Evolutionary conservation across 2,329 filamentous ascomycete genomes (phyloP).

Genomic region (Alternaria brassicicola): DNA sequence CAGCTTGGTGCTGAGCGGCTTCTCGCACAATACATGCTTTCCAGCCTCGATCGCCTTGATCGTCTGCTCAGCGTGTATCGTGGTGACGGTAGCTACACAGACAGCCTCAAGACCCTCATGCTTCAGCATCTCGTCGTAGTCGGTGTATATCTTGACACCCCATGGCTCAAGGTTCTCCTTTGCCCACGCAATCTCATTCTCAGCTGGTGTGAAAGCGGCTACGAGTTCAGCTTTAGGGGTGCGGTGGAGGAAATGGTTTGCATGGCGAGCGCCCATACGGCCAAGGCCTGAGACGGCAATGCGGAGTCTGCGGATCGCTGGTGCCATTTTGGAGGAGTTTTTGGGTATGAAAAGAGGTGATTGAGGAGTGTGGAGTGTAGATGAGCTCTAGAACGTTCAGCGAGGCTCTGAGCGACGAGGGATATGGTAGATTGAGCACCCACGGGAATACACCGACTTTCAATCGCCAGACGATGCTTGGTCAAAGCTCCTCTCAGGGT

Average conservation of each 20-base stretch:
- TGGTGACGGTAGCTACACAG: conserved; percentile 61
- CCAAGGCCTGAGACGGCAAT: conserved; percentile 56
- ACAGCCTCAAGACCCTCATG: conserved; percentile 62
- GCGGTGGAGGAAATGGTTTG: conserved; percentile 55
- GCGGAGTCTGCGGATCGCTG: conserved; percentile 49
- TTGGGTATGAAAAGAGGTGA: neutral
- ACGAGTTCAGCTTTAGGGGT: conserved; percentile 56
- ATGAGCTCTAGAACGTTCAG: neutral
- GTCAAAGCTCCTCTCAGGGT: conserved; percentile 8
- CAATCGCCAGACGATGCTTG: neutral
- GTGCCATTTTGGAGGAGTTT: conserved; percentile 35
- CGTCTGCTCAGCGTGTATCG: conserved; percentile 63
- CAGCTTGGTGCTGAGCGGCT: conserved; percentile 64
- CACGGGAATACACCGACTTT: neutral
- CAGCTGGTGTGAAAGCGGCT: conserved; percentile 55
- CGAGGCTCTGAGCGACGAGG: neutral
- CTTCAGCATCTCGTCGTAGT: conserved; percentile 64
- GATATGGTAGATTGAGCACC: neutral
- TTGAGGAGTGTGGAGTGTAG: neutral
- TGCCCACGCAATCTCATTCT: conserved; percentile 56
- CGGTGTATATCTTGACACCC: conserved; percentile 59
- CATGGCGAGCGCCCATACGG: conserved; percentile 58
- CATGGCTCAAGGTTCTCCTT: conserved; percentile 57
- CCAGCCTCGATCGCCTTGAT: conserved; percentile 62
- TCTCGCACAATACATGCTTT: conserved; percentile 65